Evolutionary conservation across 805 yeast genomes (phyloP).

Genomic region (Kuraishia capsulata): DNA sequence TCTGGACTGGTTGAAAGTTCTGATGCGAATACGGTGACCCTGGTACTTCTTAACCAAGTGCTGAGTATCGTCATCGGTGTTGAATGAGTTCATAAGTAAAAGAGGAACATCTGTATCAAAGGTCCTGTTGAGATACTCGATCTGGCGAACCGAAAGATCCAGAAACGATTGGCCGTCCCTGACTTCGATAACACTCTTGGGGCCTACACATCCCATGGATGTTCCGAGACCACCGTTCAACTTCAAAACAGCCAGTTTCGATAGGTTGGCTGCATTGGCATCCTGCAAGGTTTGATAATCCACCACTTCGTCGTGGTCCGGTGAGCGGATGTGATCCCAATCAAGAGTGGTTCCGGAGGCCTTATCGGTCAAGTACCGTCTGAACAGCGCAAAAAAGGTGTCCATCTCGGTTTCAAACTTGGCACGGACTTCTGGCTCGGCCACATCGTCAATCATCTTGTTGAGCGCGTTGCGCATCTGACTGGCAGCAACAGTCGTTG

Average conservation of each 20-base stretch:
- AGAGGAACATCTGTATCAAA: conserved; percentile 92
- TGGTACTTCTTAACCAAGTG: conserved; percentile 93
- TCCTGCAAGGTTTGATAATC: conserved; percentile 49
- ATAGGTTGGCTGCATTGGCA: conserved; percentile 39
- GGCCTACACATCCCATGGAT: conserved; percentile 99
- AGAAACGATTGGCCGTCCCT: conserved; percentile 97
- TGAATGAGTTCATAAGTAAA: conserved; percentile 96
- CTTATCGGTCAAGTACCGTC: conserved; percentile 85
- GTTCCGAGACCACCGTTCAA: conserved; percentile 98
- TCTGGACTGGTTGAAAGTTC: conserved; percentile 96
- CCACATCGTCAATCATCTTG: conserved; percentile 76
- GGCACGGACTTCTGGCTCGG: conserved; percentile 34
- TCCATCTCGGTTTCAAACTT: conserved; percentile 90
- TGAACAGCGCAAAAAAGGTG: conserved; percentile 83
- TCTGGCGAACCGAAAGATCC: conserved; percentile 93
- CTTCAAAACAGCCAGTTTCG: conserved; percentile 89
- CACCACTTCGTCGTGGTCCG: conserved; percentile 82
- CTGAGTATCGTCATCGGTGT: conserved; percentile 93
- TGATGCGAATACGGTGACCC: conserved; percentile 91
- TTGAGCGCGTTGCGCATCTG: conserved; percentile 97
- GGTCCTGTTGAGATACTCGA: conserved; percentile 85
- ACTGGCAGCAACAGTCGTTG: conserved; percentile 91
- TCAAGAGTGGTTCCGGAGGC: conserved; percentile 78
- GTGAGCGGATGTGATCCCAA: conserved; percentile 96
- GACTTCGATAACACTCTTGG: conserved; percentile 95